Evolutionary conservation across 257 asterid genomes (phyloP).

Genomic region (Orobanche coerulescens): DNA sequence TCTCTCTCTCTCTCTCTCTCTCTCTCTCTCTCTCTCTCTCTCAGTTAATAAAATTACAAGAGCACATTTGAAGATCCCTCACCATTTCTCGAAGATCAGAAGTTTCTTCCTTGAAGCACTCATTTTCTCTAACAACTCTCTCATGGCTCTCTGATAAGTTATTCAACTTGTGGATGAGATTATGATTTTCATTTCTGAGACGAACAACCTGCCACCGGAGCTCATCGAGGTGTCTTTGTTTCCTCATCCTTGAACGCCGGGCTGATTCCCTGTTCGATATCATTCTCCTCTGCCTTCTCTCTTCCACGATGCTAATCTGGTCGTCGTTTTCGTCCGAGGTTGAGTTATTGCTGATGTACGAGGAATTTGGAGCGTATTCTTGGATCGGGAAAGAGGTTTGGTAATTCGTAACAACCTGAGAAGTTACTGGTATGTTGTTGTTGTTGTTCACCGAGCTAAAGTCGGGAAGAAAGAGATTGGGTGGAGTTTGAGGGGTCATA

Average conservation of each 20-base stretch:
- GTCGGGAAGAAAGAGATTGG: conserved; percentile 7
- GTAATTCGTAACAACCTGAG: neutral
- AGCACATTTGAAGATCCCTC: conserved; percentile 20
- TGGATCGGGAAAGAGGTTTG: conserved; percentile 6
- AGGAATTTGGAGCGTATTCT: conserved; percentile 13
- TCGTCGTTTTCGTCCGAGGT: conserved; percentile 50
- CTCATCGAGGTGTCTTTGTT: conserved; percentile 55
- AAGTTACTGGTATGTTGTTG: too few relatives aligned
- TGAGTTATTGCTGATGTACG: conserved; percentile 33
- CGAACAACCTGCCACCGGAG: conserved; percentile 35
- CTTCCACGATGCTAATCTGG: conserved; percentile 25
- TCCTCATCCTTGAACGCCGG: conserved; percentile 58
- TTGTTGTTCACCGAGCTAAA: conserved; percentile 2
- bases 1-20: too few relatives aligned
- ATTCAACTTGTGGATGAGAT: conserved; percentile 32
- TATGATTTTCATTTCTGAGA: conserved; percentile 29
- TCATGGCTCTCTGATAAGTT: conserved; percentile 28
- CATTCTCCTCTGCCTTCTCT: conserved; percentile 48
- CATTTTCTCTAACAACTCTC: conserved; percentile 30
- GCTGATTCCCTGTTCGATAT: conserved; percentile 59
- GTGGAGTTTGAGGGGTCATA: conserved; percentile 8
- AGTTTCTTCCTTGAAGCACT: conserved; percentile 35
- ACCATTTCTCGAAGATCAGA: conserved; percentile 27
- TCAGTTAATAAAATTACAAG: neutral
- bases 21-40: too few relatives aligned